These are phyloP conservation scores for Hypocrella siamensis DNA, from an alignment of 2,329 filamentous ascomycete species.

Conservation along the genomic window DNA sequence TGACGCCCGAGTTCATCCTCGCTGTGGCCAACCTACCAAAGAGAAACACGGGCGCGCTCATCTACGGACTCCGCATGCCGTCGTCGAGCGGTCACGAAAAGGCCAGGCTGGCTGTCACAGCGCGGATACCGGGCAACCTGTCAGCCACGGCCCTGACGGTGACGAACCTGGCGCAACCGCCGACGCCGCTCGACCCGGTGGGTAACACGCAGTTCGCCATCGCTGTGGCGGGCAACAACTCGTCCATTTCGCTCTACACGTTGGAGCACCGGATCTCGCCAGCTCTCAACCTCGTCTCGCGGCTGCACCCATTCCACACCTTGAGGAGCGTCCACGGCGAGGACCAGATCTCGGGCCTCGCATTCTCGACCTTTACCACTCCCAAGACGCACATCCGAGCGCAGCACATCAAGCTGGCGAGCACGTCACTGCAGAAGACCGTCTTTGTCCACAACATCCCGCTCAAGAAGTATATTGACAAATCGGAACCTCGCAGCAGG, in stretches of 20 bases:
- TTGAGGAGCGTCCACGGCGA: slow-evolving; percentile 37
- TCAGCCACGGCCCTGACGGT: slow-evolving; percentile 68
- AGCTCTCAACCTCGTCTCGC: slow-evolving; percentile 31
- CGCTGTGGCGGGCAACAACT: slow-evolving; percentile 66
- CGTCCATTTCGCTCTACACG: slow-evolving; percentile 63
- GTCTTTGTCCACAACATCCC: slow-evolving; percentile 69
- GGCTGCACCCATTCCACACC: slow-evolving; percentile 35
- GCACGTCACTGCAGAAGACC: slow-evolving; percentile 65
- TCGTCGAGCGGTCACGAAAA: slow-evolving; percentile 16
- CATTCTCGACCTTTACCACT: slow-evolving; percentile 40
- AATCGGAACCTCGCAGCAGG: slow-evolving; percentile 14
- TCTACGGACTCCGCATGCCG: slow-evolving; percentile 41
- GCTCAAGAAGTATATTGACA: slow-evolving; percentile 32
- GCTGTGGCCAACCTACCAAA: slow-evolving; percentile 43
- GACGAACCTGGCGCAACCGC: slow-evolving; percentile 45
- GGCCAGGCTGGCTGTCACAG: slow-evolving; percentile 34
- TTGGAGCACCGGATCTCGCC: slow-evolving; percentile 47
- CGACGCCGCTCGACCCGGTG: slow-evolving; percentile 31
- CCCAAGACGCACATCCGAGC: slow-evolving; percentile 27
- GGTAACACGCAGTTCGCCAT: slow-evolving; percentile 63
- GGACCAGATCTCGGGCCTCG: slow-evolving; percentile 41
- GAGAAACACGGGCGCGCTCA: slow-evolving; percentile 33
- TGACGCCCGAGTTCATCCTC: slow-evolving; percentile 41
- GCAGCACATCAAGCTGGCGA: slow-evolving; percentile 54
- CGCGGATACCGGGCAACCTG: slow-evolving; percentile 48